Base-by-base conservation (phyloP, 805 yeast species). In the Kluyveromyces lactis region DNA sequence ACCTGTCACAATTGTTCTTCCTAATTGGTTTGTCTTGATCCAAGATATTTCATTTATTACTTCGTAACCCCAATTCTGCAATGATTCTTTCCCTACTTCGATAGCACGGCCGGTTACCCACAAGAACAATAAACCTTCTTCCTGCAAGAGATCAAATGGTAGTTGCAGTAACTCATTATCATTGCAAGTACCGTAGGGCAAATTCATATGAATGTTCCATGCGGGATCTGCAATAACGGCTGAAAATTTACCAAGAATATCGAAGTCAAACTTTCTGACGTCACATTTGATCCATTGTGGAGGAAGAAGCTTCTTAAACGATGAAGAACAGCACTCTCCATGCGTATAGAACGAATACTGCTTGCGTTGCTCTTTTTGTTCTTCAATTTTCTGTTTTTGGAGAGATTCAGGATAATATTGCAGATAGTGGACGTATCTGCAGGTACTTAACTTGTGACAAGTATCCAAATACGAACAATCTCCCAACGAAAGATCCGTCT, bases 41-140 rank as follows among this genome's bases (percentile, higher is more conserved):
- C 97, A 89, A 7, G 89, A 74, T 45, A 89, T 60, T 56, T 89
- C 97, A 57, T 87, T 90, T 17, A 75, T 63, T 4, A 81, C 75
- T 27, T 62, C 56, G 56, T 89, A 89, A 1, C 97, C 97, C 95
- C 96, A 87, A 42, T 73, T 76, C 3, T 57, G 58, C 40, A 89
- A 64, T 6, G 89, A 85, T 41, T 75, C 75, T 30, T 95, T 71
- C 1, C 97, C 97, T 16, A 83, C 68, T 50, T 90, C 96, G 49
- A 86, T 79, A 9, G 96, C 86, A 33, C 97, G 70, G 1, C 97
- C 97, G 1, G 97, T 90, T 9, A 90, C 97, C 97, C 97, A 89
- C 18, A 89, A 69, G 44, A 87, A 68, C 32, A 87, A 63, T 2
- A 89, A 64, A 0, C 97, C 97, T 52, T 86, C 95, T 40, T 77